Base-by-base conservation (phyloP, 495 filamentous ascomycete species). In the Penicillium waksmanii region DNA sequence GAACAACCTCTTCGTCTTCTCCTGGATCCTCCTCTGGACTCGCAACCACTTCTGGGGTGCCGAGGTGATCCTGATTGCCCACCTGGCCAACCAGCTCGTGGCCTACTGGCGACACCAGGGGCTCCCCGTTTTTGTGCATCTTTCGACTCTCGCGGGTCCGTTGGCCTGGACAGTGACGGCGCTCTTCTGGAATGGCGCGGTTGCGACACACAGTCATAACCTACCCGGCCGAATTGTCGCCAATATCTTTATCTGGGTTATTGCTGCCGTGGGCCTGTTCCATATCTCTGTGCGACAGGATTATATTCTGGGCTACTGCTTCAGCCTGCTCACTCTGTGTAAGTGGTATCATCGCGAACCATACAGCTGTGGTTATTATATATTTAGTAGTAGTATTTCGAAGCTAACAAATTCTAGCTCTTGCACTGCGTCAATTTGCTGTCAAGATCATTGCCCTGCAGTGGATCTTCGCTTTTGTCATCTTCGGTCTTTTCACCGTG, bases 391-490 rank as follows among this genome's bases (percentile, higher is more conserved):
- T n/a, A n/a, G n/a, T n/a, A n/a, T 46, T 27, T 5, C 33, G 38
- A 56, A 36, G 36, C 46, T 55, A 47, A 61, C 18, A 1, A 5
- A 36, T 44, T 60, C 7, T 35, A 86, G 84, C 89, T 11, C 82
- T 96, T 50, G 92, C 90, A 11, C 84, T 96, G 15, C 81, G 82
- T 15, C 92, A 96, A 70, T 83, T 95, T 73, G 72, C 84, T 40
- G 80, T 82, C 66, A 86, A 90, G 71, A 67, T 85, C 40, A 80
- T 93, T 59, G 86, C 89, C 2, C 75, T 95, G 55, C 92, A 97
- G 76, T 96, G 90, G 93, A 92, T 93, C 72, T 96, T 96, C 68
- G 91, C 91, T 33, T 93, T 96, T 65, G 79, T 84, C 60, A 88
- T 96, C 70, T 93, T 93, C 81, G 85, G 77, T 1, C 69, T 91